Percentiles rank a stretch among this genome's conserved stretches.
phyloP scores from a whole-genome alignment of 2,329 filamentous ascomycete species.

The Fusarium zealandicum region DNA sequence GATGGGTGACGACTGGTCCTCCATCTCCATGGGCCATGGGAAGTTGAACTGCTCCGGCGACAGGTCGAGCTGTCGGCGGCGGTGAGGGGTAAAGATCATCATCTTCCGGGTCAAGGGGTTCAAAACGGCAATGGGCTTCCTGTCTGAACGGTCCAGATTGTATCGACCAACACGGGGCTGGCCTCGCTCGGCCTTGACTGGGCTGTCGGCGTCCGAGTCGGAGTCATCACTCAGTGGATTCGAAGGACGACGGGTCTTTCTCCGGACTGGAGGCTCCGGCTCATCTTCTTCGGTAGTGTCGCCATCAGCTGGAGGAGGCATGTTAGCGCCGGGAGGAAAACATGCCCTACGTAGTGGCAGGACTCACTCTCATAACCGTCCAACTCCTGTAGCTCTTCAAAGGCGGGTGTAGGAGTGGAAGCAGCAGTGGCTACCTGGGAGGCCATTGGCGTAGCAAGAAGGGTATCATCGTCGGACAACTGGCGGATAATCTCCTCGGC shows the following conservation, averaged over 20 bases:
- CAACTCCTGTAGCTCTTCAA: constrained; percentile 52
- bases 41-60: constrained; percentile 64
- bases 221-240: constrained; percentile 51
- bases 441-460: constrained; percentile 51
- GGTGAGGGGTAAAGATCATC: constrained; percentile 68
- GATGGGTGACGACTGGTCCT: constrained; percentile 60
- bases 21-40: constrained; percentile 51
- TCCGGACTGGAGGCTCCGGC: constrained; percentile 57
- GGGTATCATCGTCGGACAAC: constrained; percentile 52
- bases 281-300: constrained; percentile 69
- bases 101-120: constrained; percentile 66
- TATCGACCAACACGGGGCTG: constrained; percentile 63
- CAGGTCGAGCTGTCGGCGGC: constrained; percentile 57
- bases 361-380: constrained; percentile 69
- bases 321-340: constrained; percentile 48
- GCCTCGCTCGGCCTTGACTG: constrained; percentile 57
- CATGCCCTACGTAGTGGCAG: constrained; percentile 22
- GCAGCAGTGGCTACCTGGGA: constrained; percentile 40
- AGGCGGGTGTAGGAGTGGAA: constrained; percentile 40
- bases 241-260: constrained; percentile 55
- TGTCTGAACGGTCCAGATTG: constrained; percentile 60
- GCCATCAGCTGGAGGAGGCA: constrained; percentile 58
- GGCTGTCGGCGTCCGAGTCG: constrained; percentile 58
- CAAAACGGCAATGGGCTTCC: constrained; percentile 65
- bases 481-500: constrained; percentile 51